Percentiles rank a stretch among this genome's conserved stretches.
Conservation (phyloP, 2,329 filamentous ascomycete genomes). For the Fusarium poae region DNA sequence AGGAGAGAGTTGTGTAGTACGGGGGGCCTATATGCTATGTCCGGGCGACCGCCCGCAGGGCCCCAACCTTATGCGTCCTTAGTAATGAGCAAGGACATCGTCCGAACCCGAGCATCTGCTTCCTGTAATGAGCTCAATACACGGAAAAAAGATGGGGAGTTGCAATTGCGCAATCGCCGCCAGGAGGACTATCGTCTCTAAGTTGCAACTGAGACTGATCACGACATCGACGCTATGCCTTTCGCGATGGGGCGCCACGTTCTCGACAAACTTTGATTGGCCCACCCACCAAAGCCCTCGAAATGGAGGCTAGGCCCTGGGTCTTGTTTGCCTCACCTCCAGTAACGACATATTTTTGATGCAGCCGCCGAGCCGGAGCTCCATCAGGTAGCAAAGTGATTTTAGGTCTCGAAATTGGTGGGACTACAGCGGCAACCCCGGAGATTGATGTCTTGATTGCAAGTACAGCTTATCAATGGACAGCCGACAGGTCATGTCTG, state of each 20-base stretch:
- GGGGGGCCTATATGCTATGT: conserved; percentile 47
- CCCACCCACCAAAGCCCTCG: conserved; percentile 33
- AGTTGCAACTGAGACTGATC: conserved; percentile 58
- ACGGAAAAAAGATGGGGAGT: conserved; percentile 47
- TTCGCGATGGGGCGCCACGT: conserved; percentile 57
- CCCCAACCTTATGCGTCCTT: conserved; percentile 43
- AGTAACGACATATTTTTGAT: conserved; percentile 38
- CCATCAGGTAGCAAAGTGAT: conserved; percentile 37
- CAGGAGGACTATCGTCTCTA: conserved; percentile 48
- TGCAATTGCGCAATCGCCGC: conserved; percentile 56
- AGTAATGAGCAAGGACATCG: conserved; percentile 46
- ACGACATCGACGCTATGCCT: conserved; percentile 67
- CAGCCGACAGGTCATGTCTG: neutral
- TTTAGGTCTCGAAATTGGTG: conserved; percentile 18
- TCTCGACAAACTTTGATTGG: conserved; percentile 54
- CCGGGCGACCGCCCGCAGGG: conserved; percentile 49
- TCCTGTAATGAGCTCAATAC: conserved; percentile 42
- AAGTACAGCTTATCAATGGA: conserved; percentile 32
- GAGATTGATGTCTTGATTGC: conserved; percentile 14
- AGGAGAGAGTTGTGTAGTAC: conserved; percentile 35
- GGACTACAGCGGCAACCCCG: conserved; percentile 28
- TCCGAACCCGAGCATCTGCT: conserved; percentile 41
- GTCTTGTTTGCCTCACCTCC: conserved; percentile 45
- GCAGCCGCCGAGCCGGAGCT: conserved; percentile 48
- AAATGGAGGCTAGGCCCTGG: conserved; percentile 44